Evolutionary conservation across 2,329 filamentous ascomycete genomes (phyloP), one percentile per base, ranked within the genome.

Genomic region (Fusarium sp.): DNA sequence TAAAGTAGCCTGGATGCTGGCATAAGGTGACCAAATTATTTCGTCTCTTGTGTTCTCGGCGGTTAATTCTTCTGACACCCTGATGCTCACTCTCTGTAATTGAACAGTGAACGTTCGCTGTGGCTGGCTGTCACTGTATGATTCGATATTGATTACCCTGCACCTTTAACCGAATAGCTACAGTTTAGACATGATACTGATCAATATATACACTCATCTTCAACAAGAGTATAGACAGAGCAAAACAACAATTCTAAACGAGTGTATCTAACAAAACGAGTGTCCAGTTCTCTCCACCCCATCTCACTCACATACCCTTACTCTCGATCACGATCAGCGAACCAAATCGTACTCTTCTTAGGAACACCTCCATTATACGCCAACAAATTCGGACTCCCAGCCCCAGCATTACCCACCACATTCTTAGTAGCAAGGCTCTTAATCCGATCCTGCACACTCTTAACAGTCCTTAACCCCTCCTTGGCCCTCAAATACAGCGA

Each of bases 401-500:
- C 64, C 1, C 80, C 69, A 62, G 69, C 64, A 46, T 77, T 76
- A 7, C 74, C 74, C 58, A 84, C 78, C 61, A 78, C 78, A 46
- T 78, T 78, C 70, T 78, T 80, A 25, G 79, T 81, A 4, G 78
- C 78, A 41, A 87, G 77, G 12, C 78, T 73, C 69, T 80, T 77
- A 59, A 88, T 81, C 45, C 81, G 78, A 28, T 73, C 41, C 32
- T 77, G 80, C 40, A 87, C 80, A 32, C 78, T 79, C 54, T 79
- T 76, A 1, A 86, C 84, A n/a, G 79, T 80, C 10, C 68, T 69
- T 79, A 63, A 85, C 74, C 30, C 42, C 47, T 75, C 71, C 27
- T 60, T 68, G 7, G 59, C 67, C 55, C 49, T 68, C 37, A 90
- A 76, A 75, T 90, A 90, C n/a, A 86, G 82, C 13, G 84, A 69